Evolutionary conservation across 371 early-diverging fungal genomes (phyloP).

Genomic region (Mucor mucedo): DNA sequence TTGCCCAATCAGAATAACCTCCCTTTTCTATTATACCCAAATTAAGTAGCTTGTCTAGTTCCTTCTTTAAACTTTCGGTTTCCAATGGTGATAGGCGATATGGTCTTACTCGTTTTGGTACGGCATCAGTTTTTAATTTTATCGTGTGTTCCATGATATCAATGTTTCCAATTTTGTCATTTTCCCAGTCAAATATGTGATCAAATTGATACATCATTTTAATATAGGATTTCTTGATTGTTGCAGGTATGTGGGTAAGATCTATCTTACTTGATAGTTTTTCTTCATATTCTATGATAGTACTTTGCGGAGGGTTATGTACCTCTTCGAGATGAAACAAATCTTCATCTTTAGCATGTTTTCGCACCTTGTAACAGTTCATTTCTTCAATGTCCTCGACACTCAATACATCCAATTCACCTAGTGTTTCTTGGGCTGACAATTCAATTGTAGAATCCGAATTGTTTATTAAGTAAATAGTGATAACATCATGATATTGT

Average conservation of each 20-base stretch:
- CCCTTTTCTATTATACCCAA: conserved; percentile 19
- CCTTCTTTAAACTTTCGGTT: background rate
- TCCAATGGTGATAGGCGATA: background rate
- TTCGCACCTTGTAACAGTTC: background rate
- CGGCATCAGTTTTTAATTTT: background rate
- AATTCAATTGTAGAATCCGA: background rate
- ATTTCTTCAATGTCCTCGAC: background rate
- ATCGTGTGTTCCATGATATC: background rate
- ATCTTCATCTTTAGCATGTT: background rate
- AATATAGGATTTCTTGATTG: background rate
- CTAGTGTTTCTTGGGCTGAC: background rate
- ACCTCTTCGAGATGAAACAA: background rate
- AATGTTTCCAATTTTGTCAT: background rate
- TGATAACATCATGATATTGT: background rate
- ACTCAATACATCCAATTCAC: background rate
- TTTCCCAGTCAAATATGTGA: conserved; percentile 12
- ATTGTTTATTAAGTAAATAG: background rate
- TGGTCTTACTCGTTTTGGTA: background rate
- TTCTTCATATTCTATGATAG: background rate
- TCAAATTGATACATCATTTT: background rate
- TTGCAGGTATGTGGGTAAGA: background rate
- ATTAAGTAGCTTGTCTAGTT: conserved; percentile 11
- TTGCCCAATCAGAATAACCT: conserved; percentile 1
- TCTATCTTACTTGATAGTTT: background rate
- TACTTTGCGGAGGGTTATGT: background rate